Conservation (phyloP, 768 basidiomycete species). For the Dendrothele bispora region DNA sequence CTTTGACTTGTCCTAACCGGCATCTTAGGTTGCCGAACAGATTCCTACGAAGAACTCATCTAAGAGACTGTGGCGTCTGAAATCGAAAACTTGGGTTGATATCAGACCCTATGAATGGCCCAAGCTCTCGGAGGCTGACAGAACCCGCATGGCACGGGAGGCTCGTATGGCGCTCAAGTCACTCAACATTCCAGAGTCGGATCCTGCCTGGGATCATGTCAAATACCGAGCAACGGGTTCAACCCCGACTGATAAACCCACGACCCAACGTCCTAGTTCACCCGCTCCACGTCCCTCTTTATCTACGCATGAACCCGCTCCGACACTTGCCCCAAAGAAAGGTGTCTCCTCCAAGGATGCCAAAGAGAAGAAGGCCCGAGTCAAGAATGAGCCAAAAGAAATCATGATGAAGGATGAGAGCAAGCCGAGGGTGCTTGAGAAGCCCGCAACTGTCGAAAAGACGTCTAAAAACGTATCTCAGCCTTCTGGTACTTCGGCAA, state of each 20-base stretch:
- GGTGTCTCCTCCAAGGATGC: slow-evolving; percentile 44
- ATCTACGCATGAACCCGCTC: neutral
- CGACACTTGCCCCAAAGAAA: slow-evolving; percentile 37
- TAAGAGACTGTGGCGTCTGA: slow-evolving; percentile 50
- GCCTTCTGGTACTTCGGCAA: neutral
- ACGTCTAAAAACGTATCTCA: neutral
- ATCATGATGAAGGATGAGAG: slow-evolving; percentile 52
- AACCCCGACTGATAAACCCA: slow-evolving; percentile 8
- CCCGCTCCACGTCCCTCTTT: slow-evolving; percentile 11
- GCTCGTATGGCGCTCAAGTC: slow-evolving; percentile 48
- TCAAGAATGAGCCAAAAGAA: slow-evolving; percentile 41
- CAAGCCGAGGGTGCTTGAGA: slow-evolving; percentile 16
- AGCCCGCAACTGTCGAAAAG: slow-evolving; percentile 13
- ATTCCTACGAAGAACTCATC: slow-evolving; percentile 29
- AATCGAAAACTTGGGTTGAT: slow-evolving; percentile 59
- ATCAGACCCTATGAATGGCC: slow-evolving; percentile 69
- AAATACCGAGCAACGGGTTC: slow-evolving; percentile 33
- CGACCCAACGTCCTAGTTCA: slow-evolving; percentile 12
- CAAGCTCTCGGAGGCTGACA: slow-evolving; percentile 46
- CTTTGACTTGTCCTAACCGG: too few species aligned
- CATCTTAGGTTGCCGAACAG: slow-evolving; percentile 55
- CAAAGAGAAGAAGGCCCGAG: slow-evolving; percentile 46
- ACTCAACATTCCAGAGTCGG: slow-evolving; percentile 57
- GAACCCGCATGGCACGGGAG: slow-evolving; percentile 47
- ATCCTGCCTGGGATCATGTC: slow-evolving; percentile 64